Conservation (phyloP, 805 yeast species). For the Zygosaccharomyces pseudorouxii region DNA sequence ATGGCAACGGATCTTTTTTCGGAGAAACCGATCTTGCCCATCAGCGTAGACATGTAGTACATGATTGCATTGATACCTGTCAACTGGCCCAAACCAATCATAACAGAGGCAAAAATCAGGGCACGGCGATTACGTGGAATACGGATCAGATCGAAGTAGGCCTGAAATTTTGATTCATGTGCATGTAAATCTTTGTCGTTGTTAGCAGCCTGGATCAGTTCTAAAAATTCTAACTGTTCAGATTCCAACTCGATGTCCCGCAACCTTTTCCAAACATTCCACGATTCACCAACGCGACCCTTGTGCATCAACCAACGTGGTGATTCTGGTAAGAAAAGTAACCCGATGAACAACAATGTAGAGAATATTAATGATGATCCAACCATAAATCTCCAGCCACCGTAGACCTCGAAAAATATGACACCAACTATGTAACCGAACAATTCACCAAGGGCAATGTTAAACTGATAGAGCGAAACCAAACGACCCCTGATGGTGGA, state of each 20-base stretch:
- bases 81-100: constrained; percentile 59
- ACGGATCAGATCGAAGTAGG: constrained; percentile 48
- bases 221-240: constrained; percentile 51
- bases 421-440: constrained; percentile 61
- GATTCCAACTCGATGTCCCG: constrained; percentile 43
- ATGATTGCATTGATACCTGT: constrained; percentile 65
- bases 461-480: constrained; percentile 60
- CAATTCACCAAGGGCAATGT: constrained; percentile 63
- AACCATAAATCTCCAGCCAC: constrained; percentile 63
- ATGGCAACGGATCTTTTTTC: constrained; percentile 51
- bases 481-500: constrained; percentile 54
- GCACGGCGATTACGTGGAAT: constrained; percentile 60
- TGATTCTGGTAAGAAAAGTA: constrained; percentile 55
- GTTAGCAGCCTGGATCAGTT: constrained; percentile 49
- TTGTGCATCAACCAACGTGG: constrained; percentile 57
- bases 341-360: constrained; percentile 45
- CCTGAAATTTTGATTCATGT: constrained; percentile 37
- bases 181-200: constrained; percentile 42
- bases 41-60: constrained; percentile 58
- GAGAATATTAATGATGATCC: constrained; percentile 61
- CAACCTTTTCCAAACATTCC: constrained; percentile 50
- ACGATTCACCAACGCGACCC: constrained; percentile 49
- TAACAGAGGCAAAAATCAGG: constrained; percentile 49
- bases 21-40: constrained; percentile 51
- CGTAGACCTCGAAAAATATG: constrained; percentile 50